Evolutionary conservation across 2,329 filamentous ascomycete species (phyloP).

Genomic region (Trichoderma oligosporum): DNA sequence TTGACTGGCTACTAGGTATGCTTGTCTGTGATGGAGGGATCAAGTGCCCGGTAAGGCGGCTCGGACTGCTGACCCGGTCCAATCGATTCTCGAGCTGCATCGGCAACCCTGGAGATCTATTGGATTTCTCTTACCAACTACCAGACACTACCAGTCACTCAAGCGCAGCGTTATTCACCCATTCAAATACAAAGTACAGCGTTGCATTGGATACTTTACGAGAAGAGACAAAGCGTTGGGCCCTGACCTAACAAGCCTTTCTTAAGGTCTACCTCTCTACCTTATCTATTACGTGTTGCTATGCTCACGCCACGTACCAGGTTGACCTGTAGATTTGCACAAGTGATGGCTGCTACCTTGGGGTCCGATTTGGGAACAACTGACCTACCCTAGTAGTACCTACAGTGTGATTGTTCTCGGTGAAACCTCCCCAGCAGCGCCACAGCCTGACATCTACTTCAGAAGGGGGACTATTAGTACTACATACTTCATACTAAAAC

Average conservation of each 20-base stretch:
- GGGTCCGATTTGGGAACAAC: neutral
- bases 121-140: neutral
- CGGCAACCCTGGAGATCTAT: slow-evolving; percentile 15
- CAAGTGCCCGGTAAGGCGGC: slow-evolving; percentile 12
- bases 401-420: slow-evolving; percentile 6
- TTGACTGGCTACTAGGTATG: neutral
- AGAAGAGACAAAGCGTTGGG: neutral
- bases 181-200: neutral
- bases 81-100: slow-evolving; percentile 11
- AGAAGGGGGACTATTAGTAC: no score
- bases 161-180: neutral
- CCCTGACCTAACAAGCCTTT: no score
- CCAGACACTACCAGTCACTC: neutral
- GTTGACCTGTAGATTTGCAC: no score
- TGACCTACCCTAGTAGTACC: no score
- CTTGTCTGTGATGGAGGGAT: slow-evolving; percentile 13
- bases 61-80: slow-evolving; percentile 13
- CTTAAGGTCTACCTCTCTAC: no score
- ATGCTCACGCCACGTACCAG: no score
- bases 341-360: neutral
- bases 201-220: neutral
- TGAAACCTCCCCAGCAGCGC: slow-evolving; percentile 1
- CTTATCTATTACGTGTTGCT: no score
- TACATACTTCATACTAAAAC: no score
- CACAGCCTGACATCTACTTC: neutral